Base-by-base conservation (phyloP, 176 grass and related monocot species). In the Zoysia pacifica region DNA sequence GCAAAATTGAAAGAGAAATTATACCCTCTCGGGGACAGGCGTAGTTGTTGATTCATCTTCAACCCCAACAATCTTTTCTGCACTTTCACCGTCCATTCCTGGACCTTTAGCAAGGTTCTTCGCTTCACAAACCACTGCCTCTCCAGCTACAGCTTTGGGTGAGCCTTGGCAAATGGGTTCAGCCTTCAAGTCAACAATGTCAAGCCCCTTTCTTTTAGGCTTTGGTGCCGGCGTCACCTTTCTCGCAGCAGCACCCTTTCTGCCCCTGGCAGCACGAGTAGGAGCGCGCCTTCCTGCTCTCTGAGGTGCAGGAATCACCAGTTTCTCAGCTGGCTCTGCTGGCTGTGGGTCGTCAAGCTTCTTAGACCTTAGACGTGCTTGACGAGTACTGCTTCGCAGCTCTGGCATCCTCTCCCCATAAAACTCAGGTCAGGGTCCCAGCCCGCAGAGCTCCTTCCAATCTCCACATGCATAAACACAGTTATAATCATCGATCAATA, bases 361-460 rank as follows among this genome's bases (percentile, higher is more conserved):
- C 77, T 82, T 88, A 48, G 91, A 94, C 74, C 77, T 91, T 62
- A 94, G 55, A 19, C 85, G 87, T 36, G 89, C 89, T 91, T 94
- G 94, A 14, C 89, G 89, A 80, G 80, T 80, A 77, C 91, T 93
- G 85, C 91, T 94, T 85, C 91, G 85, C 87, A 94, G 85, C 67
- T 90, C 74, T 86, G 91, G 89, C 94, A 97, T 97, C 80, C 87
- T 97, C 89, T 92, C 81, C 87, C 94, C 91, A 97, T 97, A 84
- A 88, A 97, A 97, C 65, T 86, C 55, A 10, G 62, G 52, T 78
- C 45, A 51, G 76, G 42, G 75, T 82, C 66, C 85, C 60, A 83
- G 72, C 79, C 72, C 36, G 75, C 15, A 54, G 70, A 70, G 72
- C 56, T 78, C 83, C 73, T 87, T 88, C 76, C 83, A 84, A 69